A percentile compares a stretch with the other conserved stretches of the same genome.
phyloP scores from a whole-genome alignment of 192 early-diverging fungal genomes.

The Dissophora ornata region DNA sequence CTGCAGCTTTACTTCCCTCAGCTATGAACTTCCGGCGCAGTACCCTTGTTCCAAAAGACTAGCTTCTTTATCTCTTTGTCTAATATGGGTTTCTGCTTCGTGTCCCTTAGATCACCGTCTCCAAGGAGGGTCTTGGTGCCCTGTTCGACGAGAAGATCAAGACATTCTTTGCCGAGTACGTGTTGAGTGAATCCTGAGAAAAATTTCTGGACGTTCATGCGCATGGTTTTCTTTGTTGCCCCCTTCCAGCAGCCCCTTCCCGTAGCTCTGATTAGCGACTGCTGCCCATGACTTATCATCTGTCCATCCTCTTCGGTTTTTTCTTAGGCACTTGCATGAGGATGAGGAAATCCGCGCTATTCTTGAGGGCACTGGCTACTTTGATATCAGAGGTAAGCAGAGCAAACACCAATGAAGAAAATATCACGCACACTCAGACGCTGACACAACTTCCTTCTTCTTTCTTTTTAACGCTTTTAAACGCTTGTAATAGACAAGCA shows the following conservation, averaged over 20 bases:
- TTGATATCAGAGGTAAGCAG: conserved; percentile 79
- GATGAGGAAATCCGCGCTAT: conserved; percentile 98
- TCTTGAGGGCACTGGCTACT: conserved; percentile 92
- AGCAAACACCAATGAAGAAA: background rate
- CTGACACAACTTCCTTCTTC: no score
- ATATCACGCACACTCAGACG: no score
- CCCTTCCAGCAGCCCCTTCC: background rate
- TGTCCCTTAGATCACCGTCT: conserved; percentile 77
- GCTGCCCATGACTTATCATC: no score
- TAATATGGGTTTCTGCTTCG: no score
- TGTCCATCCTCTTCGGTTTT: conserved; percentile 2
- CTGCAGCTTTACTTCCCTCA: no score
- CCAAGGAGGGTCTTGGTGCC: conserved; percentile 79
- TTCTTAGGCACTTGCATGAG: conserved; percentile 86
- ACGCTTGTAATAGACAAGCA: conserved; percentile 57
- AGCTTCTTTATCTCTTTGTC: background rate
- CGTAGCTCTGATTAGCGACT: no score
- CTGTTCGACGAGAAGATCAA: conserved; percentile 94
- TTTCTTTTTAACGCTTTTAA: no score
- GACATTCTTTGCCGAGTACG: conserved; percentile 88
- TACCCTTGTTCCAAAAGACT: background rate
- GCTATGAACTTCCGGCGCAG: no score
- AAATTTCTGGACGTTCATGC: no score
- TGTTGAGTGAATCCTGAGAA: no score
- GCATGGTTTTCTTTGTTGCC: background rate